These are phyloP conservation scores for Aspergillus hortae DNA, from an alignment of 2,329 filamentous ascomycete species.

Conservation along the genomic window DNA sequence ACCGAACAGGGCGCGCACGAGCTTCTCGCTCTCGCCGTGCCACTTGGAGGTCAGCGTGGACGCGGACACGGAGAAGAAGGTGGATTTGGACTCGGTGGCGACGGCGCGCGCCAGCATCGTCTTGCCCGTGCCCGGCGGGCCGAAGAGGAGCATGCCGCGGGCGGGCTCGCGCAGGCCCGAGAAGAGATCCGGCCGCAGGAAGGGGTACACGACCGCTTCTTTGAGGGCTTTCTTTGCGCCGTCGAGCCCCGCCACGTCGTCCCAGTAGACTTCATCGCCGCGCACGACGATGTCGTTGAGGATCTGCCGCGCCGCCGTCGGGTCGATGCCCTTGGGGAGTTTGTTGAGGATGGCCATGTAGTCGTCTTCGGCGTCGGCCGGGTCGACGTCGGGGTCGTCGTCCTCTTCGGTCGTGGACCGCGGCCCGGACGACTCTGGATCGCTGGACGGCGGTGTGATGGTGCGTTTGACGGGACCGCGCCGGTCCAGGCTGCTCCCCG, in stretches of 20 bases:
- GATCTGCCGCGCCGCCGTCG: constrained; percentile 80
- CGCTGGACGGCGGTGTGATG: constrained; percentile 45
- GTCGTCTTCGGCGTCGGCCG: constrained; percentile 48
- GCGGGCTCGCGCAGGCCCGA: constrained; percentile 93
- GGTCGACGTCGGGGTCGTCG: constrained; percentile 44
- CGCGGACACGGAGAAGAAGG: constrained; percentile 95
- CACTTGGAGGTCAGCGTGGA: constrained; percentile 95
- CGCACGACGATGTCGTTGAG: constrained; percentile 93
- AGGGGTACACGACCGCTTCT: constrained; percentile 95
- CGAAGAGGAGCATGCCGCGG: constrained; percentile 91
- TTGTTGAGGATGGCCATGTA: constrained; percentile 68
- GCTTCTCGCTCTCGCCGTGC: constrained; percentile 91
- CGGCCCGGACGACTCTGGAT: constrained; percentile 42
- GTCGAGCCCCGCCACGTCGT: constrained; percentile 86
- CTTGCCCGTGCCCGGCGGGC: constrained; percentile 95
- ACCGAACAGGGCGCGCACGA: constrained; percentile 85
- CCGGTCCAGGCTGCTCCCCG: constrained; percentile 17
- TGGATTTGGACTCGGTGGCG: constrained; percentile 88
- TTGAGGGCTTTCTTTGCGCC: constrained; percentile 87
- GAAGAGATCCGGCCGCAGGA: constrained; percentile 90
- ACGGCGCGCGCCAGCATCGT: constrained; percentile 96
- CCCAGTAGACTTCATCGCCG: constrained; percentile 93
- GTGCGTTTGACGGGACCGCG: constrained; percentile 34
- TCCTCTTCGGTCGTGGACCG: constrained; percentile 46
- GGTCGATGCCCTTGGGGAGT: constrained; percentile 77